A percentile compares a stretch with the other conserved stretches of the same genome.
Conservation (phyloP, 495 filamentous ascomycete species). For the Penicillium coprophilum region DNA sequence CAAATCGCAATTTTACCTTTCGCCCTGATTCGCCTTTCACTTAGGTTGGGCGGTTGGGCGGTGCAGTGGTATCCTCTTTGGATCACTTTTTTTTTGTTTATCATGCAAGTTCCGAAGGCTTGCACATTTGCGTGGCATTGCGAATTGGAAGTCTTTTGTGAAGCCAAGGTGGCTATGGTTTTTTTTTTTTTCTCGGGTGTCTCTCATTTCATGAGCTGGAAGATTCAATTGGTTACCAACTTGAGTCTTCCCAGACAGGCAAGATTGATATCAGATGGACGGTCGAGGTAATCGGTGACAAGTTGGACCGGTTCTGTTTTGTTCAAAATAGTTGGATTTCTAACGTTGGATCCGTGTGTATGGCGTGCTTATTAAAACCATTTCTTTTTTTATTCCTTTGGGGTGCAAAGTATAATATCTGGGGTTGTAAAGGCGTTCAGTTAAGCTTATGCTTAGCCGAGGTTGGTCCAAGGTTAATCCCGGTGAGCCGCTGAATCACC, state of each 20-base stretch:
- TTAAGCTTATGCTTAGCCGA: constrained; percentile 15
- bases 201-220: constrained; percentile 10
- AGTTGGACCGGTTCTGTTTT: constrained; percentile 17
- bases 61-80: constrained; percentile 8
- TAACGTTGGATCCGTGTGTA: constrained; percentile 20
- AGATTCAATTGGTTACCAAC: constrained; percentile 4
- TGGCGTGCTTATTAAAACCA: constrained; percentile 18
- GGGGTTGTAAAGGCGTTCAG: background rate
- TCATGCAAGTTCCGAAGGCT: constrained; percentile 6
- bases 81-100: constrained; percentile 2
- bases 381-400: constrained; percentile 7
- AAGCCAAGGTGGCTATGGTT: constrained; percentile 9
- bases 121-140: constrained; percentile 9
- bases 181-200: constrained; percentile 10
- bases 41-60: constrained; percentile 14
- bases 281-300: constrained; percentile 22
- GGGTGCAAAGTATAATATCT: background rate
- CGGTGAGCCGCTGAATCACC: background rate
- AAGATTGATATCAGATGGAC: constrained; percentile 10
- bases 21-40: constrained; percentile 14
- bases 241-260: constrained; percentile 8
- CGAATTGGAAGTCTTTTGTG: constrained; percentile 4
- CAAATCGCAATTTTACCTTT: constrained; percentile 31
- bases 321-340: constrained; percentile 22
- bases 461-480: background rate